A percentile compares a stretch with the other conserved stretches of the same genome.
These are phyloP conservation scores for Rhodocollybia butyracea DNA, from an alignment of 768 basidiomycete species.

Conservation along the genomic window DNA sequence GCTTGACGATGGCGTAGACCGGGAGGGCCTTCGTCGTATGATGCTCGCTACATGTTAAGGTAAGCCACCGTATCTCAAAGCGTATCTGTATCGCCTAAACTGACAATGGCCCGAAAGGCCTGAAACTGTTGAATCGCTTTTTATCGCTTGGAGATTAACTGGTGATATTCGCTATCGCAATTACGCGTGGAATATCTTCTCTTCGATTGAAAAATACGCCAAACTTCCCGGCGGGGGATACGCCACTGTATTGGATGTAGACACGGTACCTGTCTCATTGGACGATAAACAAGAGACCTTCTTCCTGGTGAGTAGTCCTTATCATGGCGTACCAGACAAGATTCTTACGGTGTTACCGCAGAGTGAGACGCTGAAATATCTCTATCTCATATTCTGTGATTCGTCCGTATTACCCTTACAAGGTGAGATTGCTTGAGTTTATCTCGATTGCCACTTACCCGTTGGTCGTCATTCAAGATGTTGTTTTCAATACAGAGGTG, in stretches of 20 bases:
- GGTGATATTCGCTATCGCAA: constrained; percentile 63
- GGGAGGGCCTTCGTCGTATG: constrained; percentile 18
- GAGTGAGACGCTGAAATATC: constrained; percentile 76
- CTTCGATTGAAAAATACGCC: constrained; percentile 67
- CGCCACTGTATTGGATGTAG: constrained; percentile 65
- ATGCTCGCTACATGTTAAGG: constrained; percentile 22
- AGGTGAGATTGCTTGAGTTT: constrained; percentile 31
- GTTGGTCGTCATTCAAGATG: constrained; percentile 33
- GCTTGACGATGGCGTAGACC: constrained; percentile 7
- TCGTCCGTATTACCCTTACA: constrained; percentile 51
- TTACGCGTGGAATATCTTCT: constrained; percentile 72
- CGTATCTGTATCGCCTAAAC: background rate
- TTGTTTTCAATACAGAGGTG: constrained; percentile 82
- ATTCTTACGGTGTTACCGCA: no score
- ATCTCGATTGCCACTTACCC: constrained; percentile 5
- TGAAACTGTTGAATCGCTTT: constrained; percentile 77
- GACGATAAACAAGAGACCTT: constrained; percentile 84
- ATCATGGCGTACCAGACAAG: background rate
- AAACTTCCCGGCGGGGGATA: constrained; percentile 59
- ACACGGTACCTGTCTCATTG: constrained; percentile 48
- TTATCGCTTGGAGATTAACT: constrained; percentile 70
- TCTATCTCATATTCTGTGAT: constrained; percentile 71
- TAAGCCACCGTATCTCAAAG: background rate
- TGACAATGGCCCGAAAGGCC: constrained; percentile 38
- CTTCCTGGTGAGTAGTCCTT: constrained; percentile 48